Evolutionary conservation across 1,284 basidiomycete genomes (phyloP), one percentile per base, ranked within the genome.

Genomic region (Rhodofomes roseus): DNA sequence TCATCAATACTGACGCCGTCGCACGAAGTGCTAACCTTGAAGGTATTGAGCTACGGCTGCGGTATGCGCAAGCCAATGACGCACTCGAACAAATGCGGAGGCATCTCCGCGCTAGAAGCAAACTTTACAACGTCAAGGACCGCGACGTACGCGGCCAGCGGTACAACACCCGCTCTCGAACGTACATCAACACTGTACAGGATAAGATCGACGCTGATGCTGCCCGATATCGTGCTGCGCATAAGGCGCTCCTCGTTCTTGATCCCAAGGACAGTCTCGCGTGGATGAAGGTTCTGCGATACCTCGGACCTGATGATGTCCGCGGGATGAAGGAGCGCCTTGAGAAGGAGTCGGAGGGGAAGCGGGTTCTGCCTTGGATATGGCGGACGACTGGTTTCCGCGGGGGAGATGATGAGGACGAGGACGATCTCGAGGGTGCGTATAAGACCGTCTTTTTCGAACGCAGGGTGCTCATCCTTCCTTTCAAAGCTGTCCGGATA

Each of bases 31-130:
- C 25, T 16, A 14, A 5, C 5, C 57, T 58, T 2, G 14, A 39
- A n/a, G 31, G 46, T 7, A 64, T 63, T 40, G 73, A 76, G 59
- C 69, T 65, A 51, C 59, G 63, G 0, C 63, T 75, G 20, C 68
- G 71, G 0, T 62, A 64, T 65, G 31, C 31, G 11, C 31, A 34
- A 11, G 31, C 31, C 31, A 34, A 34, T 34, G 31, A 34, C 4
- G 53, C 61, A 0, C 65, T 76, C 0, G 65, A 68, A 4, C 60
- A 70, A 5, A 56, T 75, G 9, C 68, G 71, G 16, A 25, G 43
- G 2, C 57, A 59, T 36, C 57, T 59, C 4, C 40, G 53, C 20
- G 20, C 36, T 9, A 4, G 51, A 36, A 53, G 14, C 20, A 18
- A 34, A 11, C 11, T 53, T 1, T 59, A 54, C 31, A 54, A 54